Evolutionary conservation across 331 rosid species (phyloP), one percentile per base, ranked within the genome.

Genomic region (Arachis monticola): DNA sequence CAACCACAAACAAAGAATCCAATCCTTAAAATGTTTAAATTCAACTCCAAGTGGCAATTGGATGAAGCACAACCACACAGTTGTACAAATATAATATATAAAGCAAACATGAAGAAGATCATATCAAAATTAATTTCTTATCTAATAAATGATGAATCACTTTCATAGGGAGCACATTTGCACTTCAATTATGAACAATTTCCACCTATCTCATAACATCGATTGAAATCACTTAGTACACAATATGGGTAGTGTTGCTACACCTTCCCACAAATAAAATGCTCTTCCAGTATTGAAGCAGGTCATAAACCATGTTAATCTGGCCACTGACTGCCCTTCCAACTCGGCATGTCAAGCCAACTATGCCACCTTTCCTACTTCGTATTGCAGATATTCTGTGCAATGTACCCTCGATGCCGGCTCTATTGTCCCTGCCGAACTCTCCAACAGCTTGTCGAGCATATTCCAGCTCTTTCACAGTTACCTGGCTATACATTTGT

Each of bases 391-490:
- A 89, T 77, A 89, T 83, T 74, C 94, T 83, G 64, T 89, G 94
- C 86, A 89, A 78, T 45, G 87, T 89, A 66, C 94, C 94, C 68
- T 85, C 91, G 56, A 89, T 89, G 73, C 94, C 91, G 65, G 91
- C 94, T 79, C 94, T 85, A 70, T 89, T 89, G 79, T 89, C 90
- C 60, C 70, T 79, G 45, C 94, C 94, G 79, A 89, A 89, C 53
- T 87, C 88, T 56, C 91, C 91, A 75, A 89, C 83, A n/a, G 87
- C 88, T 65, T 82, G 77, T 77, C 81, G 77, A 77, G 94, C 88
- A 72, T 80, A 64, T 72, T 89, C 88, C 88, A 89, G 80, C 84
- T 89, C 91, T 79, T 77, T 70, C 79, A 69, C 72, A 7, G 94
- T 85, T 60, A 89, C 90, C 94, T 89, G 77, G 40, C 85, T 74